Base-by-base conservation (phyloP, 345 rosid species). In the Salix suchowensis region DNA sequence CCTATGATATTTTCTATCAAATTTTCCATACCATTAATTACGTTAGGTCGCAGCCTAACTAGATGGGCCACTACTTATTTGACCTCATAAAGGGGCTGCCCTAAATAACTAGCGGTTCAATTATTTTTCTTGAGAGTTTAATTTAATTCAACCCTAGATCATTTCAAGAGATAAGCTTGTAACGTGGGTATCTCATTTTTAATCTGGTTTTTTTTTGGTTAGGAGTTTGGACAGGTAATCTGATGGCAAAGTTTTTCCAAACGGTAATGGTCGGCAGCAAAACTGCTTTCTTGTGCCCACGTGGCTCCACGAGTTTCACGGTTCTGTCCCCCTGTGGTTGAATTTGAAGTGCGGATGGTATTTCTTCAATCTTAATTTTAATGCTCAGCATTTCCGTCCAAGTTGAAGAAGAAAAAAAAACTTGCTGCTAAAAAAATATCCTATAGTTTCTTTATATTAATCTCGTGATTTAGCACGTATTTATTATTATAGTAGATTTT, bases 31-130 rank as follows among this genome's bases (percentile, higher is more conserved):
- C 78, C 81, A 88, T 82, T 88, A 81, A 90, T 85, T 80, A 84
- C 65, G 86, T 90, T 87, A 82, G 94, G 94, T 87, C 91, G 83
- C 81, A 82, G 67, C 83, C 88, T 85, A 86, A 84, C 92, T 70
- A 79, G 72, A 83, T 83, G 76, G 77, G 80, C 82, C 83, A 79
- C 90, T 80, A 73, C 72, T 85, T 83, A 81, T 74, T 74, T 82
- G 78, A 39, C 74, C 74, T 77, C 85, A 90, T 90, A 86, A 87
- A 90, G 87, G 83, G 70, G 34, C 73, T 83, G 30, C 78, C 85
- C 88, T 82, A 83, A 77, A 89, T 77, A 86, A 78, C 82, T 81
- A 61, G 60, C 79, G 62, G 62, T 81, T 82, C 71, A 13, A 34
- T 46, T 52, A 19, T 2, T n/a, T 55, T 9, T 55, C 23, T n/a